Conservation (phyloP, 768 basidiomycete genomes). For the Phaeolepiota aurea region DNA sequence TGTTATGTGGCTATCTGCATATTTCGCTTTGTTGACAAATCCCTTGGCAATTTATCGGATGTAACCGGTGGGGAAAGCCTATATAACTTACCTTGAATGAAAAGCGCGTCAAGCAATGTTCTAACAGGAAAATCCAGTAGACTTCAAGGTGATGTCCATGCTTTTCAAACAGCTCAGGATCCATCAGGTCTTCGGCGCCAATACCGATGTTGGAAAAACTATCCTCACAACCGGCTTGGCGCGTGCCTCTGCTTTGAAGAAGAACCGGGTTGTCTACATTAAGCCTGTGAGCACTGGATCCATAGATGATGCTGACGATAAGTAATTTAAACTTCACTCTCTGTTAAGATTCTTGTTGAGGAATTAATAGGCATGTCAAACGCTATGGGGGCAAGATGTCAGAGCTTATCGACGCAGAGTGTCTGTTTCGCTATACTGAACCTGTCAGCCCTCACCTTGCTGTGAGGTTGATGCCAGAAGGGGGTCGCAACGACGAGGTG, state of each 20-base stretch:
- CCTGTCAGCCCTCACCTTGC: slow-evolving; percentile 95
- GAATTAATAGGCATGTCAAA: slow-evolving; percentile 51
- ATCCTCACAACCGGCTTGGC: slow-evolving; percentile 80
- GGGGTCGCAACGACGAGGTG: slow-evolving; percentile 20
- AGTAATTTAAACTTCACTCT: slow-evolving; percentile 38
- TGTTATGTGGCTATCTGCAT: too few species aligned
- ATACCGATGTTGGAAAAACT: slow-evolving; percentile 95
- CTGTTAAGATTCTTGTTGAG: not conserved
- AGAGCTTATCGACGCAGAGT: slow-evolving; percentile 46
- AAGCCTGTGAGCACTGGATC: slow-evolving; percentile 93
- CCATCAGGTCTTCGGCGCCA: slow-evolving; percentile 91
- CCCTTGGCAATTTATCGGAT: not conserved
- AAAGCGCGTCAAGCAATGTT: too few species aligned
- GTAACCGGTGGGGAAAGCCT: not conserved
- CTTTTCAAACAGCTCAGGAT: slow-evolving; percentile 81
- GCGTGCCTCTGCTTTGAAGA: slow-evolving; percentile 58
- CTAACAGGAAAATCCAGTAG: too few species aligned
- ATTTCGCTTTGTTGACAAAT: not conserved
- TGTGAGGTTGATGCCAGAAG: slow-evolving; percentile 37
- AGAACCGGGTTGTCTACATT: slow-evolving; percentile 53
- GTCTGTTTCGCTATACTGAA: slow-evolving; percentile 77
- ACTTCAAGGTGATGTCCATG: too few species aligned
- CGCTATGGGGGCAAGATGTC: slow-evolving; percentile 35
- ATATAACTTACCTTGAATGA: too few species aligned
- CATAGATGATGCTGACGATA: slow-evolving; percentile 73